Evolutionary conservation across 345 rosid genomes (phyloP), one percentile per base, ranked within the genome.

Genomic region (Gossypium turneri): DNA sequence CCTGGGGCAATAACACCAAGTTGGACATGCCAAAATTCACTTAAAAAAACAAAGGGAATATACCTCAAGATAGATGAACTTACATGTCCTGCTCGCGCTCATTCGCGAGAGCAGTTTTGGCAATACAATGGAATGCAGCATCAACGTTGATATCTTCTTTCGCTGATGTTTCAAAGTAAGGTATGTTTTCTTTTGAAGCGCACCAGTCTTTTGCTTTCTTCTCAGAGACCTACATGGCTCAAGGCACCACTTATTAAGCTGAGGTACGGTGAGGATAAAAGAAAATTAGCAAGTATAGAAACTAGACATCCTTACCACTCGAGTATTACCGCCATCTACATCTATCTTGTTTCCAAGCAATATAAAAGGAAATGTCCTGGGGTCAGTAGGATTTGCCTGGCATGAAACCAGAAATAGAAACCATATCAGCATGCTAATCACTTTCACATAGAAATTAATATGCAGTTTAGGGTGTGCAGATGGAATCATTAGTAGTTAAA

Each of bases 141-240:
- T 94, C 97, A 52, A 94, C 94, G 78, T 94, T 92, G 88, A 82
- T 78, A 85, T 92, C 97, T 81, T 94, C 97, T 85, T 94, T 94
- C 45, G 98, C 98, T 20, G 97, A 94, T 70, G 97, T 94, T 87
- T 94, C 98, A 75, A 84, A 91, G 84, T 94, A 94, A 58, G 93
- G 89, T 71, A 94, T 90, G 83, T 88, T 88, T 63, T 97, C 97
- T 76, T 90, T 94, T 7, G 94, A 81, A 60, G 88, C 90, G 73
- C 98, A 94, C 98, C 98, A 94, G 24, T 94, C 98, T 84, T 87
- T 86, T 29, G 97, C 98, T 88, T 92, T 94, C 91, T 91, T 94
- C 84, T 94, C 97, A 67, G 98, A 92, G 53, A 94, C 98, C 98
- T 94, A 71, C 67, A 65, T 27, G 53, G 51, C 27, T 63, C 70